Evolutionary conservation across 2,329 filamentous ascomycete species (phyloP).

Genomic region (Paracorniculantispora psalliotae): DNA sequence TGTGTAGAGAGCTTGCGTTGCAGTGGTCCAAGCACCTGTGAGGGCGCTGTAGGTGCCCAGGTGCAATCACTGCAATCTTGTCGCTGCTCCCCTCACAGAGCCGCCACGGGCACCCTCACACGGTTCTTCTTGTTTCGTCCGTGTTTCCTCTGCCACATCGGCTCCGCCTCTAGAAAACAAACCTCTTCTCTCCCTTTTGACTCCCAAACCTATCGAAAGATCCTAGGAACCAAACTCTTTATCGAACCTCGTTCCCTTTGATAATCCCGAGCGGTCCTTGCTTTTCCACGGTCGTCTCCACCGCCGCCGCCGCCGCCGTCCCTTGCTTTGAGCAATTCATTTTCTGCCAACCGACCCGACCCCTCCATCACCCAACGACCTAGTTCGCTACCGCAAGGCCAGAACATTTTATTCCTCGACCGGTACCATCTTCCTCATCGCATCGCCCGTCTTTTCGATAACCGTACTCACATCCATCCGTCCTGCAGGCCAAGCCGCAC

Average conservation of each 20-base stretch:
- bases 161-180: not conserved
- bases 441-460: not conserved
- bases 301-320: not conserved
- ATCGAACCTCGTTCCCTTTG: not conserved
- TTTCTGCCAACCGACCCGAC: no score
- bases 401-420: no score
- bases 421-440: not conserved
- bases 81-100: not conserved
- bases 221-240: not conserved
- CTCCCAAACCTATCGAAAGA: not conserved
- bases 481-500: not conserved
- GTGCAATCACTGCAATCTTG: not conserved
- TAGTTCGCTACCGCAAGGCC: not conserved
- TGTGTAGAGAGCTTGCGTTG: not conserved
- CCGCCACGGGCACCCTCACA: no score
- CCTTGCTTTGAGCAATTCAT: not conserved
- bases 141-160: not conserved
- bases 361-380: not conserved
- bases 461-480: not conserved
- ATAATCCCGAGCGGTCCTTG: not conserved
- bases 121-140: constrained; percentile 8
- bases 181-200: not conserved
- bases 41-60: not conserved
- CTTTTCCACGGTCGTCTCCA: not conserved
- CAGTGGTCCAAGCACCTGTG: no score